Conservation (phyloP, 2,329 filamentous ascomycete species). For the Xylariaceae sp. region DNA sequence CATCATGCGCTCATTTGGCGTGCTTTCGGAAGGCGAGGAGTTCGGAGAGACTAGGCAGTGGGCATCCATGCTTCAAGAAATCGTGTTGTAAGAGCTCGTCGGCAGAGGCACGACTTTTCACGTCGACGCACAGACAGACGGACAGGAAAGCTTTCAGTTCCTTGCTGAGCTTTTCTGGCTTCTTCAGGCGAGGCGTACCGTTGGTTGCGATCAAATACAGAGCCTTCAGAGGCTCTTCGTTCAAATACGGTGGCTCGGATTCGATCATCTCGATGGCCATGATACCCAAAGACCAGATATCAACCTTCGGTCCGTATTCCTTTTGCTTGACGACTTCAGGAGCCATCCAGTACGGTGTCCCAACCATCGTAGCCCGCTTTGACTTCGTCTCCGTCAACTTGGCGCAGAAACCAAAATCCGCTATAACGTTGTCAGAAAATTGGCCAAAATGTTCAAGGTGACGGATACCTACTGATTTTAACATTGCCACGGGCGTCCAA, state of each 20-base stretch:
- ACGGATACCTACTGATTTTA: slow-evolving; percentile 94
- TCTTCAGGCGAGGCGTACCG: slow-evolving; percentile 93
- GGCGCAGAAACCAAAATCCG: slow-evolving; percentile 98
- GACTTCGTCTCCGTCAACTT: slow-evolving; percentile 96
- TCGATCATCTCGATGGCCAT: slow-evolving; percentile 99
- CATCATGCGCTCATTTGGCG: slow-evolving; percentile 45
- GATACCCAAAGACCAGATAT: slow-evolving; percentile 98
- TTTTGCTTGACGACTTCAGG: slow-evolving; percentile 99
- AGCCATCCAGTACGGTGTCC: slow-evolving; percentile 99
- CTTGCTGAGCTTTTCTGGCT: slow-evolving; percentile 95
- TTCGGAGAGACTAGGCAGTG: slow-evolving; percentile 75
- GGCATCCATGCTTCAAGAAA: slow-evolving; percentile 90
- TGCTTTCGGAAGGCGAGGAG: slow-evolving; percentile 83
- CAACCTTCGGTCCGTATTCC: slow-evolving; percentile 96
- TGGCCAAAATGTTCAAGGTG: slow-evolving; percentile 27
- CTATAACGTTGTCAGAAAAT: slow-evolving; percentile 40
- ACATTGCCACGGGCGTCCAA: slow-evolving; percentile 92
- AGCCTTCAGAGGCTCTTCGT: slow-evolving; percentile 95
- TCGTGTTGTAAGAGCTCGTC: slow-evolving; percentile 87
- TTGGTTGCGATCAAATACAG: slow-evolving; percentile 97
- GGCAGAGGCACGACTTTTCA: slow-evolving; percentile 88
- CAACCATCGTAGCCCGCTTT: slow-evolving; percentile 98
- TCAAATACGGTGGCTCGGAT: slow-evolving; percentile 94
- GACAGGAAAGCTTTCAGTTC: slow-evolving; percentile 96
- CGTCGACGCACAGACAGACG: slow-evolving; percentile 93